Evolutionary conservation across 192 early-diverging fungal genomes (phyloP).

Genomic region (Jimgerdemannia lactiflua): DNA sequence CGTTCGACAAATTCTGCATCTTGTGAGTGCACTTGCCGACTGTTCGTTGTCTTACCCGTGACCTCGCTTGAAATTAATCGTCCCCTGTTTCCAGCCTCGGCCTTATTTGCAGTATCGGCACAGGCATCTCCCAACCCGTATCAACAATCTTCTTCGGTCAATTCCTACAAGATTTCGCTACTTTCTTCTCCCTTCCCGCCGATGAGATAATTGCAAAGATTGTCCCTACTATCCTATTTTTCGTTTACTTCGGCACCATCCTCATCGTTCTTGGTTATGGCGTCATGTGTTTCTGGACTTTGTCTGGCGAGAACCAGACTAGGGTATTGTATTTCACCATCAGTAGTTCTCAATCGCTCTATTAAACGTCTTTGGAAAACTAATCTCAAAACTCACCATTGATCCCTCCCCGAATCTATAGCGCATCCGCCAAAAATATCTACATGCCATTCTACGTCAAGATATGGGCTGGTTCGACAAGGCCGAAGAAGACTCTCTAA

Average conservation of each 20-base stretch:
- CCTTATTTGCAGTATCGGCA: conserved; percentile 17
- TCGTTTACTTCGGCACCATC: conserved; percentile 56
- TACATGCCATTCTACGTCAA: conserved; percentile 78
- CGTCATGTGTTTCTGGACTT: conserved; percentile 54
- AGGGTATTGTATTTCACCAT: conserved; percentile 1
- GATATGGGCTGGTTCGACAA: conserved; percentile 88
- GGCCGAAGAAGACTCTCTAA: conserved; percentile 73
- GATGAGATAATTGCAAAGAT: conserved; percentile 12
- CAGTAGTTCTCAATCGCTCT: too few species aligned
- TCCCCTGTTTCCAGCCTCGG: conserved; percentile 15
- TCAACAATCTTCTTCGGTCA: conserved; percentile 31
- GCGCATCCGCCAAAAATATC: conserved; percentile 73
- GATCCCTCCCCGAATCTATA: conserved; percentile 16
- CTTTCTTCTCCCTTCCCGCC: conserved; percentile 3
- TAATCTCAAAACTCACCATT: too few species aligned
- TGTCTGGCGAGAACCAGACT: conserved; percentile 43
- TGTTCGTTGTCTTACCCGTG: neutral
- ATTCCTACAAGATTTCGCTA: conserved; percentile 13
- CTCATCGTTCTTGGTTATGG: conserved; percentile 55
- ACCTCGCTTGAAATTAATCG: neutral
- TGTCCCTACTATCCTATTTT: conserved; percentile 31
- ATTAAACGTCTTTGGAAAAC: too few species aligned
- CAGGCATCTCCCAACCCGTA: conserved; percentile 27
- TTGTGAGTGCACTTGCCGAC: conserved; percentile 1
- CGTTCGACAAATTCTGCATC: conserved; percentile 38